Conservation (phyloP, 192 early-diverging fungal species). For the Pilaira anomala region DNA sequence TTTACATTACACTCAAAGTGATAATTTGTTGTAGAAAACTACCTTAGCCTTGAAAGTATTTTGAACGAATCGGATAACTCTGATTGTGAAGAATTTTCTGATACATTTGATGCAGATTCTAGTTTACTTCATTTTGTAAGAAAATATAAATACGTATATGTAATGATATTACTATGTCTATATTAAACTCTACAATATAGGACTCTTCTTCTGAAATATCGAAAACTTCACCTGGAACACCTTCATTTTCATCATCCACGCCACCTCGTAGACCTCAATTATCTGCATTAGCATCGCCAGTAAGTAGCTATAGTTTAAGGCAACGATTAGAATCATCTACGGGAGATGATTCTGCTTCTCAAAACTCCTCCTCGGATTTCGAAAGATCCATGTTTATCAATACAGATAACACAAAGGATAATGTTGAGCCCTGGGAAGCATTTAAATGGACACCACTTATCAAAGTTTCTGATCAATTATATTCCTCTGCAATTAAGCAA, state of each 20-base stretch:
- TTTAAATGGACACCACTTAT: slow-evolving; percentile 56
- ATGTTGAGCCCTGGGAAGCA: slow-evolving; percentile 49
- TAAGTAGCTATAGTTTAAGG: background rate
- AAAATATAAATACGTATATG: slow-evolving; percentile 9
- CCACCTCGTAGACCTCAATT: slow-evolving; percentile 5
- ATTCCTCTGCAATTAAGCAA: slow-evolving; percentile 43
- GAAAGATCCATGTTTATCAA: slow-evolving; percentile 9
- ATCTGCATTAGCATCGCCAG: background rate
- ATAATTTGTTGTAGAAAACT: slow-evolving; percentile 36
- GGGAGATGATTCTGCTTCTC: slow-evolving; percentile 17
- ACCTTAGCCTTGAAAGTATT: slow-evolving; percentile 56
- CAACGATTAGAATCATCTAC: slow-evolving; percentile 19
- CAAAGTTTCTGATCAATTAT: slow-evolving; percentile 55
- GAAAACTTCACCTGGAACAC: slow-evolving; percentile 12
- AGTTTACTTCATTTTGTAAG: slow-evolving; percentile 40
- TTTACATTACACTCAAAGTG: background rate
- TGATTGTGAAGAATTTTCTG: slow-evolving; percentile 44
- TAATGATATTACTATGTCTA: slow-evolving; percentile 7
- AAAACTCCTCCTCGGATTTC: background rate
- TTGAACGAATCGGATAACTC: slow-evolving; percentile 53
- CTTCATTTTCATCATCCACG: slow-evolving; percentile 1
- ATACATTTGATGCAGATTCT: slow-evolving; percentile 47
- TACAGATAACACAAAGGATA: slow-evolving; percentile 17
- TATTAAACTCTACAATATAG: slow-evolving; percentile 3
- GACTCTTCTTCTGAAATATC: slow-evolving; percentile 37